Evolutionary conservation across 2,329 filamentous ascomycete species (phyloP), one percentile per base, ranked within the genome.

Genomic region (Sporothrix inflata): DNA sequence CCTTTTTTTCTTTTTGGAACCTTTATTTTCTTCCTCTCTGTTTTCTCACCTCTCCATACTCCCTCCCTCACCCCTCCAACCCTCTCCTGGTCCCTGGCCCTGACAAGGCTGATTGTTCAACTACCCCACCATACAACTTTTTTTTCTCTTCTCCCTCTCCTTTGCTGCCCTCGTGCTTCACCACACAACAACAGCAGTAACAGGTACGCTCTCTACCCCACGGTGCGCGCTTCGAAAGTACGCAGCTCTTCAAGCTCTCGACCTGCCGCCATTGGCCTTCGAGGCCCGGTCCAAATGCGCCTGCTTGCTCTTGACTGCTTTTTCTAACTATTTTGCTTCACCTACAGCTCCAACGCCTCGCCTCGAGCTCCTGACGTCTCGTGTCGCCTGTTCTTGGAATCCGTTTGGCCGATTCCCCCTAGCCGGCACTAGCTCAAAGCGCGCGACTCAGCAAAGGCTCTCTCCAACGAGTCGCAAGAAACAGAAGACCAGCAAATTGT

Each of bases 111-210:
- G 65, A 38, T 42, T 42, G n/a, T 60, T 24, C n/a, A 66, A 24
- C 27, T 66, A 72, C 71, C 71, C 71, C 71, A 57, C 71, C 71
- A 69, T n/a, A 42, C 42, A 69, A 51, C 38, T 65, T 47, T 47
- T 68, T 53, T 38, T 9, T 40, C 45, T 53, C 27, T 2, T 16
- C 19, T n/a, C 40, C 19, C 49, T 34, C 42, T n/a, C 24, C 34
- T 30, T n/a, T 40, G 53, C 21, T 45, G 69, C 57, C 38, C 47
- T 53, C 60, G 69, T 71, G 57, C 69, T 65, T 71, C 69, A 34
- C 57, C 42, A 30, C n/a, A 24, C 11, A 65, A 24, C 57, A 61
- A 27, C 40, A 38, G 42, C 24, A 30, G 27, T 19, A 67, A 34
- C 63, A 49, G 63, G 42, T 47, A 34, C 42, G 45, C n/a, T 42